Percentiles rank a stretch among this genome's conserved stretches.
These are phyloP conservation scores for Pseudogymnoascus sp. DNA, from an alignment of 2,329 filamentous ascomycete species.

Conservation along the genomic window DNA sequence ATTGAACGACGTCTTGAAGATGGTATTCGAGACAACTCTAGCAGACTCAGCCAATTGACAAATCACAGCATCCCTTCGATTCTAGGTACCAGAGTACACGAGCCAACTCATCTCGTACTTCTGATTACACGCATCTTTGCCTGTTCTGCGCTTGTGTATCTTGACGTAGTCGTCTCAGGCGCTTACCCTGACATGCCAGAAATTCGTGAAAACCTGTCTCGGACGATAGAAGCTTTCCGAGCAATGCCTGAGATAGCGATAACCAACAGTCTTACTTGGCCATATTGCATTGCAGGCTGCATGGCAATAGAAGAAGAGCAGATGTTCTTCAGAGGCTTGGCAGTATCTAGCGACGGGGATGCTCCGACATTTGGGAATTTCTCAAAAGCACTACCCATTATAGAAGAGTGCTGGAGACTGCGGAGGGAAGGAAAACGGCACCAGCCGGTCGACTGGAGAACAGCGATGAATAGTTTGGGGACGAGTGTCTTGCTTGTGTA, in stretches of 20 bases:
- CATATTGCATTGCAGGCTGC: conserved; percentile 18
- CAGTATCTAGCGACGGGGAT: not conserved
- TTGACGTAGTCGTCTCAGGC: conserved; percentile 15
- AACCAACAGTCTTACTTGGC: conserved; percentile 16
- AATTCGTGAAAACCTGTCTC: conserved; percentile 11
- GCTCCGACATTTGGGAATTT: conserved; percentile 11
- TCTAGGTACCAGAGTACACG: not conserved
- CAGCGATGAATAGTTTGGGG: not conserved
- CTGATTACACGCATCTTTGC: conserved; percentile 14
- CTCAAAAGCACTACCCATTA: conserved; percentile 9
- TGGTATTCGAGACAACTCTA: conserved; percentile 8
- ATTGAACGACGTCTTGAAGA: conserved; percentile 17
- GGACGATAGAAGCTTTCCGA: conserved; percentile 11
- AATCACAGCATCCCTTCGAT: not conserved
- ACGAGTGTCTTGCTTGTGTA: not conserved
- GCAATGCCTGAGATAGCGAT: conserved; percentile 13
- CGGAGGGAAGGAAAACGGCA: not conserved
- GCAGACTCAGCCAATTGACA: not conserved
- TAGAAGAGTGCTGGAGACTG: conserved; percentile 14
- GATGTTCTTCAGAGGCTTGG: conserved; percentile 16
- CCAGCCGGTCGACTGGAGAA: not conserved
- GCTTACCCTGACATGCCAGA: conserved; percentile 12
- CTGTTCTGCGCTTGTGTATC: conserved; percentile 14
- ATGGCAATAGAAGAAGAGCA: conserved; percentile 14
- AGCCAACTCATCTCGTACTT: conserved; percentile 6